Conservation (phyloP, 2,329 filamentous ascomycete genomes). For the Stagonosporopsis cucurbitacearum region DNA sequence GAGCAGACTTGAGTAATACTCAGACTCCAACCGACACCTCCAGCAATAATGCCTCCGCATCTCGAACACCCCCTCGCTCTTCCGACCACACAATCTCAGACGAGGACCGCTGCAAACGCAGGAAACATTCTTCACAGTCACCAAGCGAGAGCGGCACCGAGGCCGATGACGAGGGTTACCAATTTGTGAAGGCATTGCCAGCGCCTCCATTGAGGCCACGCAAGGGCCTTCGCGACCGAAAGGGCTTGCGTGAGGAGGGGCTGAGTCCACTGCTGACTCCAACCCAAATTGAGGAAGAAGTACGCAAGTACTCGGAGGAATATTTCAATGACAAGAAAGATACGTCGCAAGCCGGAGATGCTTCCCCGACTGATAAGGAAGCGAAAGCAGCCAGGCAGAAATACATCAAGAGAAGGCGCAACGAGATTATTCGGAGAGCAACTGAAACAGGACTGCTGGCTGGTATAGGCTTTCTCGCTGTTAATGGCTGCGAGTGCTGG, state of each 20-base stretch:
- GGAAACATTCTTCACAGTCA: slow-evolving; percentile 40
- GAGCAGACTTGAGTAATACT: slow-evolving; percentile 31
- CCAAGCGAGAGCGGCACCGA: slow-evolving; percentile 92
- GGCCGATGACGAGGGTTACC: slow-evolving; percentile 85
- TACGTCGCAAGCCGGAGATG: slow-evolving; percentile 21
- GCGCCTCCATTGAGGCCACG: slow-evolving; percentile 74
- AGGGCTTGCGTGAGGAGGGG: slow-evolving; percentile 44
- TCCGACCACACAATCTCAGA: slow-evolving; percentile 33
- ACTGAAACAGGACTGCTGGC: slow-evolving; percentile 63
- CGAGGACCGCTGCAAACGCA: slow-evolving; percentile 34
- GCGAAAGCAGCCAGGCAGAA: slow-evolving; percentile 62
- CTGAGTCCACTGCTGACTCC: slow-evolving; percentile 54
- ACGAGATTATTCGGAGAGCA: slow-evolving; percentile 77
- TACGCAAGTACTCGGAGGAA: slow-evolving; percentile 43
- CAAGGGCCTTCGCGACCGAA: slow-evolving; percentile 74
- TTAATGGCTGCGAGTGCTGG: slow-evolving; percentile 49
- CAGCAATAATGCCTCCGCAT: slow-evolving; percentile 26
- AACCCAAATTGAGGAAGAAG: slow-evolving; percentile 56
- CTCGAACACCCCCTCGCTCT: slow-evolving; percentile 22
- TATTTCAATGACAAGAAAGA: slow-evolving; percentile 46
- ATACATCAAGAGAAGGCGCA: slow-evolving; percentile 84
- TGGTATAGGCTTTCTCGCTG: slow-evolving; percentile 58
- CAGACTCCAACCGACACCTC: slow-evolving; percentile 28
- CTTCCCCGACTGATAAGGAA: slow-evolving; percentile 41
- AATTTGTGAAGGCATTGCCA: slow-evolving; percentile 80